Percentiles rank a stretch among this genome's conserved stretches.
Conservation (phyloP, 805 yeast genomes). For the Pichia occidentalis region DNA sequence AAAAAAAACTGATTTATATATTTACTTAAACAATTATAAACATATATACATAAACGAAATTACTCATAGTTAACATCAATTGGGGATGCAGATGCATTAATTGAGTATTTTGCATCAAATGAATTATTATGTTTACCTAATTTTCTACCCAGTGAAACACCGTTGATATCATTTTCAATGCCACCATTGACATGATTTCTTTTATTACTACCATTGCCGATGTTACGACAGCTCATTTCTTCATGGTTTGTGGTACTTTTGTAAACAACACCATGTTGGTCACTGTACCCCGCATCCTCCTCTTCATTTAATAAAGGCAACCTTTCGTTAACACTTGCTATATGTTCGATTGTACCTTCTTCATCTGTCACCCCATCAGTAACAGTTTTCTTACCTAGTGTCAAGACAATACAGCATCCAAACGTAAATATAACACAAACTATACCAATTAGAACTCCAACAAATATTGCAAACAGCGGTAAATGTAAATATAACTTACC, state of each 20-base stretch:
- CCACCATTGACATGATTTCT: neutral
- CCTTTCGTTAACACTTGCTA: constrained; percentile 10
- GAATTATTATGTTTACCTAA: constrained; percentile 1
- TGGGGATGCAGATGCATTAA: constrained; percentile 9
- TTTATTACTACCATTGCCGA: no score
- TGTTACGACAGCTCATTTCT: no score
- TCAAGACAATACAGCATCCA: constrained; percentile 32
- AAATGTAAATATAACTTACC: constrained; percentile 50
- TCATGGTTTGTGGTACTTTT: no score
- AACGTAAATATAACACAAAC: constrained; percentile 31
- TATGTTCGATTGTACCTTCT: constrained; percentile 3
- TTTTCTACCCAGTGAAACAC: no score
- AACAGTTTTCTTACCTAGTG: constrained; percentile 27
- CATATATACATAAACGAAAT: neutral
- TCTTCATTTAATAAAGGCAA: constrained; percentile 11
- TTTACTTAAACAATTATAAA: neutral
- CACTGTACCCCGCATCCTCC: neutral
- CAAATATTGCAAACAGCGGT: constrained; percentile 60
- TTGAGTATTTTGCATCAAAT: constrained; percentile 12
- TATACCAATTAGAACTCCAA: constrained; percentile 62
- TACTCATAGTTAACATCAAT: constrained; percentile 7
- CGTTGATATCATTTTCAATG: no score
- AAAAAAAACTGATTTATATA: neutral
- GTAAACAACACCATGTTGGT: neutral
- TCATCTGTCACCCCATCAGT: neutral